Base-by-base conservation (phyloP, 2,329 filamentous ascomycete genomes). In the Tetracladium maxilliforme region DNA sequence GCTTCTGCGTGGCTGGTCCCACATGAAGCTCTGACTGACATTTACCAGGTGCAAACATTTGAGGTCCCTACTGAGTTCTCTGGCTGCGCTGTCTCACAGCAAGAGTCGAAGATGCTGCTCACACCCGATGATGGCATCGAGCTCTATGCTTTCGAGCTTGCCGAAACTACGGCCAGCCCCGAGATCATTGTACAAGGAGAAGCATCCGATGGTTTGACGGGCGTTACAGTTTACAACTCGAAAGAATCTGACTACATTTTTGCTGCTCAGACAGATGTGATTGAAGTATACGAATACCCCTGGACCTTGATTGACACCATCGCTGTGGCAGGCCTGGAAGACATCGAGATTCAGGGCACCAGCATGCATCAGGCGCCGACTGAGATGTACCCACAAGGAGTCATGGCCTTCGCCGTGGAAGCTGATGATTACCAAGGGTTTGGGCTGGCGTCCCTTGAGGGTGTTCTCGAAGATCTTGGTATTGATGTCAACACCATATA, bases 31-130 rank as follows among this genome's bases (percentile, higher is more conserved):
- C 2, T 26, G 47, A 22, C 36, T 8, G 48, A 57, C 29, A 34
- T 59, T 20, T 27, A 56, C 4, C 49, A 58, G 48, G 38, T 59
- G 8, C 56, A 61, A 49, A 51, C 47, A 4, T 59, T 61, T 28
- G 32, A 44, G 1, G 42, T 51, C 1, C 45, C 46, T 1, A 45
- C 56, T 8, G 57, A 62, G 27, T 44, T 49, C 4, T 51, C 53
- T 4, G 49, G 53, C 1, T 63, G 58, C 25, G 50, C 54, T 5
- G 45, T 50, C 7, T 55, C 52, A 1, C 30, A 41, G 2, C 42
- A 42, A 2, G 39, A 43, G n/a, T 40, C 44, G 1, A 40, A 39
- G 7, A 44, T 61, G 23, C 57, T 52, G 30, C 47, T 61, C 8
- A 48, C 48, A 5, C 42, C 44, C 2, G 49, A 56, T 9, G 54